Base-by-base conservation (phyloP, 2,329 filamentous ascomycete genomes). In the Parastagonospora nodorum region DNA sequence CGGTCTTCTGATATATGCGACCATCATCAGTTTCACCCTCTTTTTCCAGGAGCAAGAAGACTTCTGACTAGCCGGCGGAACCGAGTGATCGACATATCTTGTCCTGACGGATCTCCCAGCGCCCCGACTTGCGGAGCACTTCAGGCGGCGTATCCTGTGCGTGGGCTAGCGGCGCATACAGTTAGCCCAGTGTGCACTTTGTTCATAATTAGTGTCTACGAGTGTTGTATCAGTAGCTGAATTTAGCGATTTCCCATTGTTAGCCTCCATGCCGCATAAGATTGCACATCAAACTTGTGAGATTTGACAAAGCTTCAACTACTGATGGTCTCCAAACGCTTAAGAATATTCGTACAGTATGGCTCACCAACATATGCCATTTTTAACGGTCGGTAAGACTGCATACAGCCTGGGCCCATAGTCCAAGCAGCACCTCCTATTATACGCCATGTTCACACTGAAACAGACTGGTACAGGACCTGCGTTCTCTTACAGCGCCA, bases 1-100 rank as follows among this genome's bases (percentile, higher is more conserved):
- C 27, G 94, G 94, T 45, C 80, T 97, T 52, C 79, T 99, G 72
- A 99, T 99, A 73, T 99, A 99, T 77, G 90, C 91, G 50, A 99
- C 94, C 42, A 97, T 99, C 72, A 95, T 99, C 77, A 94, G 89
- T 78, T 99, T 99, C 76, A 88, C 89, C 61, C 89, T 97, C 86
- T 99, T 97, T 80, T 99, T 99, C 82, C 89, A 93, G 73, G 92
- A 97, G 76, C 92, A 97, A 74, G 89, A 96, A 71, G 94, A 97
- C 66, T 99, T 97, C 75, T 97, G 78, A 66, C 64, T 68, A 62
- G 56, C 62, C 57, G 67, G 63, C 55, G 61, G 55, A 46, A 60
- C 53, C 42, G 59, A 67, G 32, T 27, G 57, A 53, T 63, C 44
- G 59, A 38, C 40, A 32, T 19, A 36, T 8, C 27, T 31, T 8